phyloP scores from a whole-genome alignment of 176 grass and related monocot species.

The Aegilops longissima region DNA sequence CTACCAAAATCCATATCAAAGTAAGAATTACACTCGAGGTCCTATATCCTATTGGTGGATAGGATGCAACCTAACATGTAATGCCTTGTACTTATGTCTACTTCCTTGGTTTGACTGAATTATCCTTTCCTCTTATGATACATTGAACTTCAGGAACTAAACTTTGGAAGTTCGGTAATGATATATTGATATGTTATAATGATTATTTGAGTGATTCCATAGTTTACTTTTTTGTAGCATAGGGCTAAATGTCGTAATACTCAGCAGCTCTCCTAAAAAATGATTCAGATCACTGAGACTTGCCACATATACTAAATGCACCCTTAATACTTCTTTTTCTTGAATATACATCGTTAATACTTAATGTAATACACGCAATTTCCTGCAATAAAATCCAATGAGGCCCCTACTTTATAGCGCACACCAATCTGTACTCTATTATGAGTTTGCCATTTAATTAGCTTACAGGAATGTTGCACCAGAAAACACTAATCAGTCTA shows the following conservation, averaged over 20 bases:
- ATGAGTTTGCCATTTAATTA: not conserved
- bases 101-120: constrained; percentile 12
- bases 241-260: constrained; percentile 5
- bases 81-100: not conserved
- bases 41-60: not conserved
- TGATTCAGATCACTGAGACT: not conserved
- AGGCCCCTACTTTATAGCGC: not conserved
- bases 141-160: not conserved
- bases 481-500: not conserved
- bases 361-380: not conserved
- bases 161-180: not conserved
- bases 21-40: not conserved
- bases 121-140: not conserved
- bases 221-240: not conserved
- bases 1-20: constrained; percentile 2
- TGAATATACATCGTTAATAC: not conserved
- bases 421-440: not conserved
- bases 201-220: constrained; percentile 4
- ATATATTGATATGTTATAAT: not conserved
- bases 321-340: not conserved
- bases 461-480: not conserved
- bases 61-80: not conserved
- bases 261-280: constrained; percentile 1
- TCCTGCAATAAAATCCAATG: not conserved
- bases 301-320: not conserved